Evolutionary conservation across 257 asterid genomes (phyloP).

Genomic region (Knoxia roxburghii): DNA sequence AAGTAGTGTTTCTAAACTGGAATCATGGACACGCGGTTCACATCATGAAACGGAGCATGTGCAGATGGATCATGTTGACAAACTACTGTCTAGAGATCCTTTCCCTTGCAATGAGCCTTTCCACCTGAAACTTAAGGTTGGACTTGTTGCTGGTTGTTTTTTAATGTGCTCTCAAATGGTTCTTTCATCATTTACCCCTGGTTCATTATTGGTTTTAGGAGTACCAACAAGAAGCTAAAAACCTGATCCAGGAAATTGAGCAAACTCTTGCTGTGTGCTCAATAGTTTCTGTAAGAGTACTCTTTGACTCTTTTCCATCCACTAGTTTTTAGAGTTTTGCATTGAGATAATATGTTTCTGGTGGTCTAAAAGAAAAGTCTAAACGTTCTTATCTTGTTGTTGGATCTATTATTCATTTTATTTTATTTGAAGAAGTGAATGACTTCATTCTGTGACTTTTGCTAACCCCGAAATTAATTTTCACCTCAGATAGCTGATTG

Average conservation of each 20-base stretch:
- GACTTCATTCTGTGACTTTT: conserved; percentile 6
- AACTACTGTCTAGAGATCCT: conserved; percentile 47
- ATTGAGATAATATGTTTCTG: background rate
- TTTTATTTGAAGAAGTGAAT: conserved; percentile 3
- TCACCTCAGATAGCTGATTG: conserved; percentile 56
- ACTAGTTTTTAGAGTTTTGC: background rate
- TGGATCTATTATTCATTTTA: conserved; percentile 5
- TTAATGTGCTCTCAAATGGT: background rate
- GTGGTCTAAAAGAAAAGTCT: background rate
- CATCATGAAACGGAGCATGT: conserved; percentile 38
- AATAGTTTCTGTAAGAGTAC: conserved; percentile 49
- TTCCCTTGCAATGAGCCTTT: conserved; percentile 60
- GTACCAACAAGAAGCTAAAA: conserved; percentile 48
- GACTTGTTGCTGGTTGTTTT: conserved; percentile 13
- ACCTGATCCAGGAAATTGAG: conserved; percentile 62
- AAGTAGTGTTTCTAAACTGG: conserved; percentile 56
- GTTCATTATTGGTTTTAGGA: conserved; percentile 38
- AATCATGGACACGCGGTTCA: conserved; percentile 43
- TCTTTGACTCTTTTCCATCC: conserved; percentile 15
- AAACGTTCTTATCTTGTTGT: background rate
- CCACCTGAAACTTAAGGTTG: conserved; percentile 60
- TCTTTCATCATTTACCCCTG: conserved; percentile 7
- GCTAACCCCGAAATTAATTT: background rate
- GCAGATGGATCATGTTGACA: conserved; percentile 46
- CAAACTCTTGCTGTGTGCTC: conserved; percentile 42